Evolutionary conservation across 2,329 filamentous ascomycete species (phyloP).

Genomic region (Arthrobotrys sphaeroides): DNA sequence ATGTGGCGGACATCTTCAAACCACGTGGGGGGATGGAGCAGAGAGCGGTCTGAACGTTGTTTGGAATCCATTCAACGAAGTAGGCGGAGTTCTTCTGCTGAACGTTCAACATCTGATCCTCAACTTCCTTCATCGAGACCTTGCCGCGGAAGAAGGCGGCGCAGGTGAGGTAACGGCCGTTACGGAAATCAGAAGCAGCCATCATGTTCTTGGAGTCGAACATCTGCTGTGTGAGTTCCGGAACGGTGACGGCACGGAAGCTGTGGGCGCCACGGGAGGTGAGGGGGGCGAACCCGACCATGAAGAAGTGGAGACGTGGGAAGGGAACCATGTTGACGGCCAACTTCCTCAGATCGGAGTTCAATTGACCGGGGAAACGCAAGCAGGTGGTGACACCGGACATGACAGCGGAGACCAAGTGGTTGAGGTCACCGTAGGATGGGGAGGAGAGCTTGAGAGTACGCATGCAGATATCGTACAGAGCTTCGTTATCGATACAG

Average conservation of each 20-base stretch:
- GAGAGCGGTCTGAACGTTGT: conserved; percentile 99
- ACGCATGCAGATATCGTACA: conserved; percentile 99
- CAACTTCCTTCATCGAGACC: conserved; percentile 99
- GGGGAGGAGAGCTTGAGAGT: conserved; percentile 98
- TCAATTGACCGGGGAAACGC: conserved; percentile 99
- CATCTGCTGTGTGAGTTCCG: conserved; percentile 99
- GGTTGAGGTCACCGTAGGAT: conserved; percentile 98
- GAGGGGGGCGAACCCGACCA: conserved; percentile 99
- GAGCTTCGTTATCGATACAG: conserved; percentile 99
- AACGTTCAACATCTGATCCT: conserved; percentile 99
- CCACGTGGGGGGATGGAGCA: conserved; percentile 98
- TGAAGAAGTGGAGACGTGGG: conserved; percentile 99
- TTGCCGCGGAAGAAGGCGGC: conserved; percentile 99
- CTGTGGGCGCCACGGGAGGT: conserved; percentile 91
- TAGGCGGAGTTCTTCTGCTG: conserved; percentile 99
- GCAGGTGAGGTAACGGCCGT: conserved; percentile 99
- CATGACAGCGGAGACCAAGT: conserved; percentile 99
- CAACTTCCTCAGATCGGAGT: conserved; percentile 99
- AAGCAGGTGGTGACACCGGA: conserved; percentile 98
- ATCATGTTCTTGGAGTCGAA: conserved; percentile 99
- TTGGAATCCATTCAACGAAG: conserved; percentile 99
- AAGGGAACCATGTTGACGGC: conserved; percentile 99
- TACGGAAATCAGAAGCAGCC: conserved; percentile 99
- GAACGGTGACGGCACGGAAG: conserved; percentile 97
- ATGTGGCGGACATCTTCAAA: conserved; percentile 99